Base-by-base conservation (phyloP, 2,329 filamentous ascomycete genomes). In the Aphanocladium album region DNA sequence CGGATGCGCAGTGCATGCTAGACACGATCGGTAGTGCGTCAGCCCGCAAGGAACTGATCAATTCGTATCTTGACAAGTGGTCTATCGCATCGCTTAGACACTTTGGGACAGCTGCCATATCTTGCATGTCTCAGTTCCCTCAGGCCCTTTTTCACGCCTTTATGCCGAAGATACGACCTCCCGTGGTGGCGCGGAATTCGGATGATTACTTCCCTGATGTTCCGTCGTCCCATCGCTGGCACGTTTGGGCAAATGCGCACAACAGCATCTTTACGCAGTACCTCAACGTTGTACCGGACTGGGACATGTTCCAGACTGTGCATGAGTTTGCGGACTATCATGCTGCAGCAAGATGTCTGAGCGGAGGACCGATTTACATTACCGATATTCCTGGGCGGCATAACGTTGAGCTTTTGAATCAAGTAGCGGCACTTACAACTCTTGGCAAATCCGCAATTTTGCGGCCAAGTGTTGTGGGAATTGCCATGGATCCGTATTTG, bases 41-140 rank as follows among this genome's bases (percentile, higher is more conserved):
- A 17, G 83, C 86, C 68, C 86, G 93, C n/a, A 83, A 85, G 37
- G 79, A 84, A 9, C 83, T 97, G 39, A 91, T 87, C 51, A 82
- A 81, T 8, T 78, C 86, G 2, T 97, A 96, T 67, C 88, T 95
- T 64, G 90, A 96, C 70, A 89, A 90, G 8, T 98, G 93, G 93
- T 87, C 84, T 2, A 83, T 92, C 58, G 85, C 90, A 1, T 86
- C 87, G 9, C 81, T 96, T 9, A 87, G 88, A 12, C 83, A 96
- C 70, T 95, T 99, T 69, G 84, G 85, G 67, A 85, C 83, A 53
- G 89, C 87, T 66, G 85, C 87, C 5, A 96, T 97, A 55, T 93
- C 90, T 3, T 98, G 95, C 85, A 98, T 98, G 93, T 95, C 92
- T 0, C 90, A 95, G 72, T 83, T 88, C 2, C 95, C 95, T 0